These are phyloP conservation scores for Rosa hybrid DNA, from an alignment of 331 rosid species.

Conservation along the genomic window DNA sequence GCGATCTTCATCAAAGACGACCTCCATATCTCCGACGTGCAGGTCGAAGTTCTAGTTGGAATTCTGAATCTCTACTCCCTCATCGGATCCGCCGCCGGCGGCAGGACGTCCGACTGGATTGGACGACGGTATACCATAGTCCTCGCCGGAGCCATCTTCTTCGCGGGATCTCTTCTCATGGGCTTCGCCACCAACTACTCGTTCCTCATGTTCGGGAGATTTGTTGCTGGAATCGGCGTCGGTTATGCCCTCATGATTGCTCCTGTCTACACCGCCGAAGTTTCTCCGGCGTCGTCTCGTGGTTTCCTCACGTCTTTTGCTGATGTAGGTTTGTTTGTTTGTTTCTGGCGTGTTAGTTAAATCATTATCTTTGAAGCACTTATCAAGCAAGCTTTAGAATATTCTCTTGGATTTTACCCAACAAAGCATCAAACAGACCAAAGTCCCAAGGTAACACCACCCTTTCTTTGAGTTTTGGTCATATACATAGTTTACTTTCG, in stretches of 20 bases:
- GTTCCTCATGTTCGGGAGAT: slow-evolving; percentile 80
- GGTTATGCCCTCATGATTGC: slow-evolving; percentile 86
- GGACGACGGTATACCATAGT: slow-evolving; percentile 88
- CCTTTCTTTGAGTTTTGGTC: neutral
- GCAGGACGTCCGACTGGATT: slow-evolving; percentile 81
- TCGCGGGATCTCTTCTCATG: slow-evolving; percentile 79
- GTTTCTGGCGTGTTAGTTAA: too few relatives aligned
- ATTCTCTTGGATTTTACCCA: neutral
- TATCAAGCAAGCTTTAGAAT: slow-evolving; percentile 9
- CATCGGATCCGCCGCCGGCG: slow-evolving; percentile 67
- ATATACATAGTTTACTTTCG: neutral
- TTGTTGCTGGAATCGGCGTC: slow-evolving; percentile 79
- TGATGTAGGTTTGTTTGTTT: slow-evolving; percentile 35
- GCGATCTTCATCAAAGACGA: slow-evolving; percentile 54
- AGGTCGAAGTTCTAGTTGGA: slow-evolving; percentile 62
- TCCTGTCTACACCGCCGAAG: slow-evolving; percentile 84
- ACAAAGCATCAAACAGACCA: neutral
- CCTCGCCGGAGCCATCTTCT: slow-evolving; percentile 61
- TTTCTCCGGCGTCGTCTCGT: slow-evolving; percentile 78
- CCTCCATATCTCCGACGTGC: slow-evolving; percentile 42
- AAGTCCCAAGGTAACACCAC: neutral
- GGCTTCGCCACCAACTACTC: slow-evolving; percentile 71
- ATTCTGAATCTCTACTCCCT: slow-evolving; percentile 64
- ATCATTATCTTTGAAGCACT: neutral
- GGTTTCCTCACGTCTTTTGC: slow-evolving; percentile 89